These are phyloP conservation scores for Ampelocalamus luodianensis DNA, from an alignment of 176 grass and related monocot genomes.

Conservation along the genomic window DNA sequence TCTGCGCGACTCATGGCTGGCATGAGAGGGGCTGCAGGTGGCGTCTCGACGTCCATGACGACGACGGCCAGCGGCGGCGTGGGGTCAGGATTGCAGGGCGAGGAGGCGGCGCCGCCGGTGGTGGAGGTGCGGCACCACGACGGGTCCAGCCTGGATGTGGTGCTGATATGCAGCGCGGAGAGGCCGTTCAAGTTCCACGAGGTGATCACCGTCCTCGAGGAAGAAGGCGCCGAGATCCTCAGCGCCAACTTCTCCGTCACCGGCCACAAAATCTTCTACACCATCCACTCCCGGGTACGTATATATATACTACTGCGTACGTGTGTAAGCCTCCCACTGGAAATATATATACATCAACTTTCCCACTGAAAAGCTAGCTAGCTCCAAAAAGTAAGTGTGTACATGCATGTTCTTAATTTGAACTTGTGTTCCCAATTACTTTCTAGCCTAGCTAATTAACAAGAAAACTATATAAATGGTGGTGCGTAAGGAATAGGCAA, in stretches of 20 bases:
- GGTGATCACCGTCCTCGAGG: conserved; percentile 59
- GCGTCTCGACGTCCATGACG: not conserved
- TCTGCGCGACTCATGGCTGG: not conserved
- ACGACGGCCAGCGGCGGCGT: not conserved
- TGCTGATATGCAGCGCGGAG: conserved; percentile 38
- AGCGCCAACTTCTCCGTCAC: conserved; percentile 48
- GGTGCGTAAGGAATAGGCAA: too few relatives aligned
- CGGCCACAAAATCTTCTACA: conserved; percentile 50
- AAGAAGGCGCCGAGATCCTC: conserved; percentile 69
- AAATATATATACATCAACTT: too few relatives aligned
- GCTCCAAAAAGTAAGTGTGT: too few relatives aligned
- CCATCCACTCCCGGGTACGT: conserved; percentile 58
- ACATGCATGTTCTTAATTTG: too few relatives aligned
- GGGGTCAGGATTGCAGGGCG: not conserved
- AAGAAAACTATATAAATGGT: too few relatives aligned
- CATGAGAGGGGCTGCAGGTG: not conserved
- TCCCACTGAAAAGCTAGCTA: too few relatives aligned
- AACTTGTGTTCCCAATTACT: too few relatives aligned
- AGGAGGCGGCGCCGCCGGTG: not conserved
- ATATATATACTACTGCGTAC: too few relatives aligned
- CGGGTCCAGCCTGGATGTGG: conserved; percentile 52
- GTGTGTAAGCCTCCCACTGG: too few relatives aligned
- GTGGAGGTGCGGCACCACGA: conserved; percentile 56
- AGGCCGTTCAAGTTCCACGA: conserved; percentile 56
- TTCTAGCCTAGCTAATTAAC: too few relatives aligned